A percentile compares a stretch with the other conserved stretches of the same genome.
Conservation (phyloP, 2,329 filamentous ascomycete species). For the Cryphonectria nitschkei region DNA sequence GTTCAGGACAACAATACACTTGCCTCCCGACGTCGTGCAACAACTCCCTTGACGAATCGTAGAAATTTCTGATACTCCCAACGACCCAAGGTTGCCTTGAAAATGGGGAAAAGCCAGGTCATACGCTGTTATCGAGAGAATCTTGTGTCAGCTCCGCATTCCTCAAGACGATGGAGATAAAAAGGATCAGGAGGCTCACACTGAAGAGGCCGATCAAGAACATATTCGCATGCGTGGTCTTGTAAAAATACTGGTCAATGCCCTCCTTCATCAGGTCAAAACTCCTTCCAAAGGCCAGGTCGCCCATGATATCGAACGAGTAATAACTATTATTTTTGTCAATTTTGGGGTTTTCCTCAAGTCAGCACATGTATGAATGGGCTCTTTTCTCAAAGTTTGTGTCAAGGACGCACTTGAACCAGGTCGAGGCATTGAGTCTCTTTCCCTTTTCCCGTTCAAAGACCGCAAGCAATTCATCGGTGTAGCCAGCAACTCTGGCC, state of each 20-base stretch:
- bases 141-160: no score
- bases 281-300: constrained; percentile 43
- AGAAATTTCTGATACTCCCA: constrained; percentile 31
- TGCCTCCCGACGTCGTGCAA: constrained; percentile 29
- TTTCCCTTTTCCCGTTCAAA: constrained; percentile 13
- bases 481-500: constrained; percentile 4
- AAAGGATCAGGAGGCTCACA: background rate
- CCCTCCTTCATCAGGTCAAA: constrained; percentile 41
- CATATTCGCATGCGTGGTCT: constrained; percentile 34
- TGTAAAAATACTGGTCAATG: constrained; percentile 36
- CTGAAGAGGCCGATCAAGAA: constrained; percentile 32
- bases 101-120: constrained; percentile 23
- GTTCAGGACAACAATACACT: background rate
- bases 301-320: constrained; percentile 46
- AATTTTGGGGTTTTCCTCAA: background rate
- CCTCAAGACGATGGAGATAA: no score
- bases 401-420: constrained; percentile 14
- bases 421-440: constrained; percentile 11
- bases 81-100: constrained; percentile 29
- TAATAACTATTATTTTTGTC: constrained; percentile 9
- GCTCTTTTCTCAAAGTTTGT: background rate
- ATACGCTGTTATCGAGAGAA: constrained; percentile 6
- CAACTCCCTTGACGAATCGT: constrained; percentile 30
- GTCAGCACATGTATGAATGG: background rate
- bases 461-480: constrained; percentile 13